Conservation (phyloP, 2,329 filamentous ascomycete species). For the Mollisia scopiformis region DNA sequence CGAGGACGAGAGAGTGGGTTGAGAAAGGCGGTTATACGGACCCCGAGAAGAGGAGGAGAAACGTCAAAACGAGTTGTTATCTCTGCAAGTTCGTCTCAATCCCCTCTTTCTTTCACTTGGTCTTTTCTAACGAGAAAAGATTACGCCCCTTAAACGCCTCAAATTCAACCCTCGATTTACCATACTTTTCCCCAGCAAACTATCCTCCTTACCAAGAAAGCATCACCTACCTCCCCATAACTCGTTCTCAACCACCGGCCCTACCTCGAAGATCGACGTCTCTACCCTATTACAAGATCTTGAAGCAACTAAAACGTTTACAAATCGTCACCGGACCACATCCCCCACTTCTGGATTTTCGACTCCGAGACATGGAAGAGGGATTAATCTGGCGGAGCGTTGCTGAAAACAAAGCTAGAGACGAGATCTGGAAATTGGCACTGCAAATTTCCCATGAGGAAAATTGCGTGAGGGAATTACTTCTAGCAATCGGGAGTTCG, state of each 20-base stretch:
- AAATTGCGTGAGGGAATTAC: slow-evolving; percentile 12
- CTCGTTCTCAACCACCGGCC: slow-evolving; percentile 12
- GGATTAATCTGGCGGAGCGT: slow-evolving; percentile 2
- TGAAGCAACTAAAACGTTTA: slow-evolving; percentile 7
- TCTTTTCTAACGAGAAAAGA: not conserved
- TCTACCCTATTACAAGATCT: slow-evolving; percentile 10
- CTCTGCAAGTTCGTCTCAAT: slow-evolving; percentile 10
- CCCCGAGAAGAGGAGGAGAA: not conserved
- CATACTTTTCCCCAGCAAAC: not conserved
- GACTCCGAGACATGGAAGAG: slow-evolving; percentile 9
- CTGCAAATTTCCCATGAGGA: slow-evolving; percentile 15
- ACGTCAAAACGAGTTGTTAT: slow-evolving; percentile 1
- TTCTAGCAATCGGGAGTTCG: slow-evolving; percentile 13
- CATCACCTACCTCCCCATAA: slow-evolving; percentile 6
- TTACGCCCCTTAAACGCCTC: not conserved
- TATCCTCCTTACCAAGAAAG: not conserved
- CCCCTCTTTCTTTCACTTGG: not conserved
- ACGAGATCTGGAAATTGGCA: slow-evolving; percentile 14
- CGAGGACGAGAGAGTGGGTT: not conserved
- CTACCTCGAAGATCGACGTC: slow-evolving; percentile 19
- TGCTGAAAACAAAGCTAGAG: not conserved
- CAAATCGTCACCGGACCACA: slow-evolving; percentile 11
- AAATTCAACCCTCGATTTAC: not conserved
- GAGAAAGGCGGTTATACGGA: not conserved
- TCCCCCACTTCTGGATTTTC: slow-evolving; percentile 14